Evolutionary conservation across 257 asterid genomes (phyloP), one percentile per base, ranked within the genome.

Genomic region (Fraxinus cuspidata): DNA sequence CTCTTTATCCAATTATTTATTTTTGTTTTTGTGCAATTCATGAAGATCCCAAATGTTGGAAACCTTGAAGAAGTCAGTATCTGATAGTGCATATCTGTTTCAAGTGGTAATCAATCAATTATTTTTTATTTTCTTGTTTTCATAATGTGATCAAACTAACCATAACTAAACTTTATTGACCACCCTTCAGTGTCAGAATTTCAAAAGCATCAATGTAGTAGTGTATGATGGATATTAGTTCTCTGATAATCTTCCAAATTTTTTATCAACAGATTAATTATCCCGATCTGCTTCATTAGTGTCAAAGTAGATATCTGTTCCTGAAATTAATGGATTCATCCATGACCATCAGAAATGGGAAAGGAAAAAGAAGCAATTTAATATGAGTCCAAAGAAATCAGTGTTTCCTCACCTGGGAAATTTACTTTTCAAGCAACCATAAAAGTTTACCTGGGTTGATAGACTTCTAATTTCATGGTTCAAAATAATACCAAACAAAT

Each of bases 391-490:
- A 58, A 23, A 56, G 12, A 78, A 32, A 13, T 53, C 37, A 31
- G 44, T 3, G 40, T 71, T 5, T 72, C 40, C 18, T 35, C 40
- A 19, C 27, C 16, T 31, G 53, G 40, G 15, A 82, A 71, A 72
- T 38, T 34, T 10, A 15, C 64, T 74, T 71, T 51, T 71, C 23
- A 75, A 56, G 71, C 21, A 42, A 68, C 51, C 68, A 12, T 42
- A 37, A 40, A 60, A 63, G 65, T 67, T 75, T 64, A 86, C 89
- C 89, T 87, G 84, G 38, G 85, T 67, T 71, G 90, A 87, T 67
- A 87, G 85, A 37, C 87, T 83, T 81, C 74, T 84, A 32, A 87
- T 87, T 77, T 87, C 90, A 35, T 81, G 90, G 79, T 87, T 84
- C 77, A 87, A 80, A 71, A 87, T 83, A 44, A 83, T 74, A 63